phyloP scores from a whole-genome alignment of 2,329 filamentous ascomycete genomes.

The Ophidiomyces ophidiicola region DNA sequence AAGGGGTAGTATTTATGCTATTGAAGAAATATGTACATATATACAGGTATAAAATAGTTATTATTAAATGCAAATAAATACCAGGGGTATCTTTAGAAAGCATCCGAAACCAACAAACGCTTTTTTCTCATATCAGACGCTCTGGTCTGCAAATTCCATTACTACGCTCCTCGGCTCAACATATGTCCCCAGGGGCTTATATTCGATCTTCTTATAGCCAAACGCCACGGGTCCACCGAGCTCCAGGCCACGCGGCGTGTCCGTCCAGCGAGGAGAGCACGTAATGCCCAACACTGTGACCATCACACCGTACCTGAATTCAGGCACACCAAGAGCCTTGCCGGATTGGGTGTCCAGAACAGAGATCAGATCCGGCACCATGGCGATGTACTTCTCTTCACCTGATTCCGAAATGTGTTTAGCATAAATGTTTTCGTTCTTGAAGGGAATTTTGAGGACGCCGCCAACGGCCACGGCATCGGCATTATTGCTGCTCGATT shows the following conservation, averaged over 20 bases:
- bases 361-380: conserved; percentile 46
- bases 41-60: too few species aligned
- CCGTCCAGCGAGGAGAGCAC: conserved; percentile 44
- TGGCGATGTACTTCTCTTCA: conserved; percentile 30
- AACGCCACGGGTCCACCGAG: conserved; percentile 42
- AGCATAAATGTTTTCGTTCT: conserved; percentile 62
- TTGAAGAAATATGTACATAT: too few species aligned
- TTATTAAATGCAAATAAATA: too few species aligned
- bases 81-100: too few species aligned
- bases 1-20: too few species aligned
- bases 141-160: conserved; percentile 31
- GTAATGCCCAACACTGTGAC: conserved; percentile 45
- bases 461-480: conserved; percentile 12
- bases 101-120: too few species aligned
- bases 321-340: conserved; percentile 44
- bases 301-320: conserved; percentile 43
- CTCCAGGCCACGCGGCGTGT: conserved; percentile 37
- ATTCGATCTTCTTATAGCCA: conserved; percentile 38
- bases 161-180: conserved; percentile 44
- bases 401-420: conserved; percentile 26
- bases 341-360: conserved; percentile 47
- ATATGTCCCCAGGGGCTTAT: conserved; percentile 41
- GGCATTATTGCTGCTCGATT: conserved; percentile 10
- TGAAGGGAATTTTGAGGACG: conserved; percentile 47
- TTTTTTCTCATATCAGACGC: too few species aligned